Evolutionary conservation across 73 alveolate species (phyloP).

Genomic region (Paramecium biaurelia): DNA sequence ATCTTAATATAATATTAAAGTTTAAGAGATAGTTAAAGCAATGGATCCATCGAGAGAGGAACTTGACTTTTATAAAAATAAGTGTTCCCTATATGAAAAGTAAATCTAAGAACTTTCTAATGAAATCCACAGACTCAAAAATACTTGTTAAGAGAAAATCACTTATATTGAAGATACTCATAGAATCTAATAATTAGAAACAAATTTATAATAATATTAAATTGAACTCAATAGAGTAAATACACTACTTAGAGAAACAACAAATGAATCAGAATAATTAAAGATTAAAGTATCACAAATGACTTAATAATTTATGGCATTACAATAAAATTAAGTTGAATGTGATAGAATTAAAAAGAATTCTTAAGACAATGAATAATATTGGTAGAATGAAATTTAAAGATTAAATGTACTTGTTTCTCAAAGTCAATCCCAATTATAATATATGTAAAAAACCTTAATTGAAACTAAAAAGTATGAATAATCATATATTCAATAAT

Average conservation of each 20-base stretch:
- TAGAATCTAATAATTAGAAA: background rate
- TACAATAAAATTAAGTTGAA: background rate
- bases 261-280: conserved; percentile 13
- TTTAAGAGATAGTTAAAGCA: background rate
- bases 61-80: background rate
- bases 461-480: conserved; percentile 18
- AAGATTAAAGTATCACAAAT: background rate
- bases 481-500: background rate
- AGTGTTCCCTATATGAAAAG: conserved; percentile 1
- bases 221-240: background rate
- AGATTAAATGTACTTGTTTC: background rate
- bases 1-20: background rate
- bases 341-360: background rate
- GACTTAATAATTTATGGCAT: background rate
- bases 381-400: conserved; percentile 16
- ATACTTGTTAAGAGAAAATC: background rate
- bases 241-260: background rate
- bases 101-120: background rate
- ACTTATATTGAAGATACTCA: conserved; percentile 33
- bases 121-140: background rate
- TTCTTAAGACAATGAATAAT: background rate
- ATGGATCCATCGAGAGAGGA: background rate
- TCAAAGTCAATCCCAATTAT: background rate
- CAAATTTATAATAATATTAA: background rate
- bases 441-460: background rate